Percentiles rank a stretch among this genome's conserved stretches.
Evolutionary conservation across 2,329 filamentous ascomycete genomes (phyloP).

Genomic region (Drechslerella stenobrocha): DNA sequence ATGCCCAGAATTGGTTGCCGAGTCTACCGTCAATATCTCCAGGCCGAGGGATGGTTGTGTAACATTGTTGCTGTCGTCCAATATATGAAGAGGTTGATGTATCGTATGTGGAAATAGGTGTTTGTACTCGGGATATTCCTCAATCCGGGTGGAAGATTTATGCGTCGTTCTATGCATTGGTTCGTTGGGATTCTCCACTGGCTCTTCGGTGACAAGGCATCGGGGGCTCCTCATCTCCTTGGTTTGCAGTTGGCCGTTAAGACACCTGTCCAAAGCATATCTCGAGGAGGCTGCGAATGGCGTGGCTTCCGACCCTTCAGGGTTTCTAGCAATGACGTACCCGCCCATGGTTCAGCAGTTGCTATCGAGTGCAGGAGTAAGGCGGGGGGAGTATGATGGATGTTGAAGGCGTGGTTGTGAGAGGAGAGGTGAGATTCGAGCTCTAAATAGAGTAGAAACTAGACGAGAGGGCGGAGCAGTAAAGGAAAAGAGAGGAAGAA

Average conservation of each 20-base stretch:
- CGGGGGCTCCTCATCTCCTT: conserved; percentile 14
- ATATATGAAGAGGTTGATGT: conserved; percentile 14
- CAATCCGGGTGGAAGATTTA: conserved; percentile 1
- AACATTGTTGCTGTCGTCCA: conserved; percentile 18
- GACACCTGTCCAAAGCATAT: conserved; percentile 19
- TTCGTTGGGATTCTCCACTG: conserved; percentile 20
- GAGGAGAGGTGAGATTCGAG: no score
- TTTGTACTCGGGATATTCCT: conserved; percentile 33
- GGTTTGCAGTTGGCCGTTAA: conserved; percentile 11
- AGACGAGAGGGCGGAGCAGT: background rate
- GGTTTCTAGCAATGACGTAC: conserved; percentile 33
- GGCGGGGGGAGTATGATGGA: no score
- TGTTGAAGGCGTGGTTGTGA: no score
- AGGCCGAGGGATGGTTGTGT: conserved; percentile 3
- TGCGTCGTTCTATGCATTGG: conserved; percentile 2
- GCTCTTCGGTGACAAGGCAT: conserved; percentile 16
- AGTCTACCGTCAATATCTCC: conserved; percentile 13
- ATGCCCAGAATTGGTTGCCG: conserved; percentile 5
- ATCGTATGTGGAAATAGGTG: conserved; percentile 27
- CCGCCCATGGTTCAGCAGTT: conserved; percentile 30
- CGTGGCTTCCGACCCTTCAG: conserved; percentile 12
- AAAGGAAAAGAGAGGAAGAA: background rate
- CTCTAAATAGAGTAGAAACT: background rate
- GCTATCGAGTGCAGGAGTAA: no score
- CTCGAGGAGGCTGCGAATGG: conserved; percentile 19